Percentiles rank a stretch among this genome's conserved stretches.
phyloP scores from a whole-genome alignment of 2,329 filamentous ascomycete genomes.

The Leptographium procerum region DNA sequence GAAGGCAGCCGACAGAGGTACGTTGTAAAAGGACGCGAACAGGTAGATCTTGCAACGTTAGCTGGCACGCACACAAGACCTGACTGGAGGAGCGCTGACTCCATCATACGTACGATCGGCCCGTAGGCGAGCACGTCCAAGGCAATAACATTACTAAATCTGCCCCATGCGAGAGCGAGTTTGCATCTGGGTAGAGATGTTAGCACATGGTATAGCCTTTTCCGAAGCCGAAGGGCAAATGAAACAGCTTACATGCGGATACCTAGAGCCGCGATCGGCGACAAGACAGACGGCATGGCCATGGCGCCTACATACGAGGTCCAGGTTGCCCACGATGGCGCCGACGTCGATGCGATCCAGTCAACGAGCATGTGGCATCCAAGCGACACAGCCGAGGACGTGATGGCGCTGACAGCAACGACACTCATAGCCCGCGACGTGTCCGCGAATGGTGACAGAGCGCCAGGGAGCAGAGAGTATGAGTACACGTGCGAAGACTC shows the following conservation, averaged over 20 bases:
- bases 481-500: background rate
- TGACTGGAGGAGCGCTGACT: background rate
- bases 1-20: slow-evolving; percentile 22
- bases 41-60: slow-evolving; percentile 49
- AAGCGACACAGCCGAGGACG: background rate
- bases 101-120: slow-evolving; percentile 45
- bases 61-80: slow-evolving; percentile 3
- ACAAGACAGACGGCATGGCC: background rate
- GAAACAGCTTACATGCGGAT: slow-evolving; percentile 5
- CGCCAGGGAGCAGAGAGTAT: slow-evolving; percentile 5
- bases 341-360: background rate
- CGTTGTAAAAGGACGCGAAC: slow-evolving; percentile 64
- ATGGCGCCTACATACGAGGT: background rate
- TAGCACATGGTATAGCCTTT: background rate
- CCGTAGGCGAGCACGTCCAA: slow-evolving; percentile 61
- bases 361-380: background rate
- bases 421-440: background rate
- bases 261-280: background rate
- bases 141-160: slow-evolving; percentile 51
- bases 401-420: background rate
- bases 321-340: slow-evolving; percentile 2
- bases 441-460: slow-evolving; percentile 4
- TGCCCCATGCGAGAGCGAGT: slow-evolving; percentile 61
- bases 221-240: background rate
- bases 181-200: slow-evolving; percentile 41